These are phyloP conservation scores for Chalciporus piperatus DNA, from an alignment of 768 basidiomycete genomes.

Conservation along the genomic window DNA sequence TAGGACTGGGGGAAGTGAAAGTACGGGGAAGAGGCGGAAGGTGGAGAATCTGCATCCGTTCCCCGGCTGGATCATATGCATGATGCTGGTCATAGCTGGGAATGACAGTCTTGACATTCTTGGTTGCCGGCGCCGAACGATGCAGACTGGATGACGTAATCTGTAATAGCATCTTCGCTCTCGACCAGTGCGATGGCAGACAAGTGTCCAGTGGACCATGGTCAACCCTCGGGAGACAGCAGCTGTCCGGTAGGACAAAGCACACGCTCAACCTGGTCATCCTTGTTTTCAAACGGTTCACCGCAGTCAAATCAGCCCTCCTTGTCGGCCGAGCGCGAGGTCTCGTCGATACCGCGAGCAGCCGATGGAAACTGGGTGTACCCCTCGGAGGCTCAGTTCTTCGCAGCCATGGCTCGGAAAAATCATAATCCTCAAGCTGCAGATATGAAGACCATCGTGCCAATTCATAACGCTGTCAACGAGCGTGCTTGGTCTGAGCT, in stretches of 20 bases:
- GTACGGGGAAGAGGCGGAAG: neutral
- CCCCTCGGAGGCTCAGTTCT: slow-evolving; percentile 98
- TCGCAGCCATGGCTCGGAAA: slow-evolving; percentile 93
- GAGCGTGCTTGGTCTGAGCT: slow-evolving; percentile 88
- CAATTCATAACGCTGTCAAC: slow-evolving; percentile 99
- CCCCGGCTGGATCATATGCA: neutral
- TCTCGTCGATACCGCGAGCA: slow-evolving; percentile 82
- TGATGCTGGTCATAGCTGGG: neutral
- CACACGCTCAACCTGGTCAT: slow-evolving; percentile 44
- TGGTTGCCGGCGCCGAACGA: neutral
- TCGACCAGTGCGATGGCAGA: slow-evolving; percentile 25
- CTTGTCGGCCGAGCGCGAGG: slow-evolving; percentile 72
- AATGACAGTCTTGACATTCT: neutral
- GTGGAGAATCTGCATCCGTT: neutral
- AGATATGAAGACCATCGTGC: slow-evolving; percentile 97
- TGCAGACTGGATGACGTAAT: slow-evolving; percentile 15
- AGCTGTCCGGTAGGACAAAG: slow-evolving; percentile 69
- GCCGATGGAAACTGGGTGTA: slow-evolving; percentile 88
- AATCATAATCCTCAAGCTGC: slow-evolving; percentile 79
- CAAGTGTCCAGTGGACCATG: slow-evolving; percentile 52
- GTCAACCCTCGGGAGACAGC: slow-evolving; percentile 27
- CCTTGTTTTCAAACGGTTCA: slow-evolving; percentile 20
- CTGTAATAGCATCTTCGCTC: neutral
- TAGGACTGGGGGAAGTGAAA: neutral
- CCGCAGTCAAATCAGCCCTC: slow-evolving; percentile 15